Evolutionary conservation across 176 grass and related monocot genomes (phyloP).

Genomic region (Juncus effusus): DNA sequence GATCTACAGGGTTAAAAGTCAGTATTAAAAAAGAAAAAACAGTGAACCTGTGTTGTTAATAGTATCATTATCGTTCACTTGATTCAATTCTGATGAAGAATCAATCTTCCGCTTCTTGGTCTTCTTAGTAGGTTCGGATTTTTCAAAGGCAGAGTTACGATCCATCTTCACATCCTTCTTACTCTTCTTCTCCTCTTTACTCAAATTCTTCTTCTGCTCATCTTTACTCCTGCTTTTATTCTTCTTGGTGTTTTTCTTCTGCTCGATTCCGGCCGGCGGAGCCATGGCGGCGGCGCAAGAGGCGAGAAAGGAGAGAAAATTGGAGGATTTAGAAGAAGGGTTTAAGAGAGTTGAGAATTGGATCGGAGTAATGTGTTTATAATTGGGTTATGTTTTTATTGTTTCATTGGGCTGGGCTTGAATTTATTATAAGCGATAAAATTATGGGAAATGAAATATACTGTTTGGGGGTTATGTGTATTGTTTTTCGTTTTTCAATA

Average conservation of each 20-base stretch:
- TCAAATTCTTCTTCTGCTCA: slow-evolving; percentile 24
- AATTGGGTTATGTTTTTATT: too few species aligned
- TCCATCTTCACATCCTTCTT: slow-evolving; percentile 22
- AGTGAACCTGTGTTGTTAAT: slow-evolving; percentile 1
- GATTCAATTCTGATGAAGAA: slow-evolving; percentile 30
- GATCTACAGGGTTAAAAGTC: neutral
- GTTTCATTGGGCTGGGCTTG: too few species aligned
- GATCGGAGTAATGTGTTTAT: too few species aligned
- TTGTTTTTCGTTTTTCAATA: too few species aligned
- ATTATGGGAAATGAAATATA: too few species aligned
- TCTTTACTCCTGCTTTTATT: slow-evolving; percentile 28
- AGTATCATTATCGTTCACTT: slow-evolving; percentile 18
- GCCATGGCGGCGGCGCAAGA: slow-evolving; percentile 33
- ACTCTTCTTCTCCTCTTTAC: slow-evolving; percentile 23
- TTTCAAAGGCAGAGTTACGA: neutral
- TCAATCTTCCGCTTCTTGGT: slow-evolving; percentile 45
- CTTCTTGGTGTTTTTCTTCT: slow-evolving; percentile 23
- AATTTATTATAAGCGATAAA: too few species aligned
- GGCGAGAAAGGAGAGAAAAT: neutral
- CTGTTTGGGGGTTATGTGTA: too few species aligned
- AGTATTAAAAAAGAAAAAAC: neutral
- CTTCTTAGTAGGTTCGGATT: slow-evolving; percentile 6
- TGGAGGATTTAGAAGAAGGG: too few species aligned
- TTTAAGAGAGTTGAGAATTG: neutral
- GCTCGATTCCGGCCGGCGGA: slow-evolving; percentile 28